A percentile compares a stretch with the other conserved stretches of the same genome.
phyloP scores from a whole-genome alignment of 352 stramenopile genomes.

The Peronosclerospora sorghi region DNA sequence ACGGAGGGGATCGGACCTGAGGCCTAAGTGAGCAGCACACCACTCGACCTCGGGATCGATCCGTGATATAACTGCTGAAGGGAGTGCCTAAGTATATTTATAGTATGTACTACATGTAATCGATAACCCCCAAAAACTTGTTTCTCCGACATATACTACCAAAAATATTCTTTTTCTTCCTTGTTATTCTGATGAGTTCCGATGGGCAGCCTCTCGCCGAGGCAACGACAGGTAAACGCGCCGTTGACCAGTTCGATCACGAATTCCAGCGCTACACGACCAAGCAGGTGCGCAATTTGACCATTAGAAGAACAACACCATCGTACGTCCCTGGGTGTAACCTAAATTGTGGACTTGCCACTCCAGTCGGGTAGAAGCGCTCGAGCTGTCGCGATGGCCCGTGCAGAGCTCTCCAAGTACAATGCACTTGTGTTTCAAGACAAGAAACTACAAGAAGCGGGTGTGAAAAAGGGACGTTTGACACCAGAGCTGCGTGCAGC shows the following conservation, averaged over 20 bases:
- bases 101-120: no score
- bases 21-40: no score
- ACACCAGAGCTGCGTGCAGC: conserved; percentile 32
- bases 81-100: no score
- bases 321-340: no score
- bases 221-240: conserved; percentile 22
- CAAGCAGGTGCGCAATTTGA: conserved; percentile 38
- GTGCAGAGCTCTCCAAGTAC: conserved; percentile 72
- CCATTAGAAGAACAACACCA: no score
- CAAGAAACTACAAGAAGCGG: conserved; percentile 71
- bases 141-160: no score
- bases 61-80: no score
- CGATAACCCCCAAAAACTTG: no score
- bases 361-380: conserved; percentile 47
- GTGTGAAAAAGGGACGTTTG: conserved; percentile 54
- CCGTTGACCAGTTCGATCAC: conserved; percentile 71
- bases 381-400: conserved; percentile 62
- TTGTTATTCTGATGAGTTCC: conserved; percentile 22
- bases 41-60: no score
- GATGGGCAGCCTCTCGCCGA: conserved; percentile 8
- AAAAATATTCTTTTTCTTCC: no score
- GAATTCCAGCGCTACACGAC: conserved; percentile 83
- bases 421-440: conserved; percentile 70
- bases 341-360: background rate
- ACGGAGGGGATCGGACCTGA: no score